Evolutionary conservation across 192 early-diverging fungal species (phyloP).

Genomic region (Jimgerdemannia flammicorona): DNA sequence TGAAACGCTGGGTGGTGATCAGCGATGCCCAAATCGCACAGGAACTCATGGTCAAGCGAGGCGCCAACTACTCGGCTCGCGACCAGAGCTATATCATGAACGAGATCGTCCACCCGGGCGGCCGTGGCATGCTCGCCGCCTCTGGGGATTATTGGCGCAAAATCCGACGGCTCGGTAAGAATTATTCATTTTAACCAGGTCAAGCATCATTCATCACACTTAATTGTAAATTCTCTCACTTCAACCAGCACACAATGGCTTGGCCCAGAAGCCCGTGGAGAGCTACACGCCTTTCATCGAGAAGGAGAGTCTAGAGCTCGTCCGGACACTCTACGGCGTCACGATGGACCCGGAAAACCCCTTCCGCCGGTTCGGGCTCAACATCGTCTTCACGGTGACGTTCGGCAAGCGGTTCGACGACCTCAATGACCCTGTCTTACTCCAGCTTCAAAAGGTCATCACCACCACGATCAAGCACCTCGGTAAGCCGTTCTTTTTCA

Average conservation of each 20-base stretch:
- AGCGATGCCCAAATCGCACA: constrained; percentile 7
- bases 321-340: neutral
- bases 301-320: neutral
- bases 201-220: neutral
- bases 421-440: no score
- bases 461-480: no score
- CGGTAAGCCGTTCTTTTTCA: no score
- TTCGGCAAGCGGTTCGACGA: neutral
- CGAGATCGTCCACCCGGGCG: neutral
- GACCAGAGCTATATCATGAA: neutral
- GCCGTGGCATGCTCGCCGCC: neutral
- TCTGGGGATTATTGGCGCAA: neutral
- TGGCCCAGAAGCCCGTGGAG: neutral
- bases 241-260: neutral
- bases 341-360: neutral
- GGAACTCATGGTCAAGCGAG: constrained; percentile 1
- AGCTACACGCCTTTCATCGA: neutral
- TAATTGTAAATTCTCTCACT: neutral
- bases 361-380: neutral
- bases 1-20: constrained; percentile 12
- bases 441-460: no score
- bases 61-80: neutral
- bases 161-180: neutral
- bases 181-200: no score
- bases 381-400: neutral